These are phyloP conservation scores for Aspergillus brasiliensis DNA, from an alignment of 2,329 filamentous ascomycete genomes.

Conservation along the genomic window DNA sequence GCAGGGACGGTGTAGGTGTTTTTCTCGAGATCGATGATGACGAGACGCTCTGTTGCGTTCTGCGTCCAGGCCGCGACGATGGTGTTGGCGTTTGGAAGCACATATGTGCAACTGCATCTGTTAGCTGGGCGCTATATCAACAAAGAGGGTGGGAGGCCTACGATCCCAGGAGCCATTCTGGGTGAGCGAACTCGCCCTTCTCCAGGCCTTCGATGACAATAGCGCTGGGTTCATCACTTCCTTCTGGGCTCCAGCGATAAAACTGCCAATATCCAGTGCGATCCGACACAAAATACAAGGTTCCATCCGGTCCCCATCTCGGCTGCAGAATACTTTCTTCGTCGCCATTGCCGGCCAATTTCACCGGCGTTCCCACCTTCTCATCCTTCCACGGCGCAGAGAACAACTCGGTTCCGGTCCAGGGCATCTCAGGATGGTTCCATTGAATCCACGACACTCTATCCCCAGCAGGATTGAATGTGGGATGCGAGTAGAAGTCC, in stretches of 20 bases:
- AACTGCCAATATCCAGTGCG: conserved; percentile 52
- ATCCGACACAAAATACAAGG: conserved; percentile 54
- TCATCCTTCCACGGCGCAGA: conserved; percentile 47
- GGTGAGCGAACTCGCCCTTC: conserved; percentile 37
- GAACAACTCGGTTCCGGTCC: conserved; percentile 51
- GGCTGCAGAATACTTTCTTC: conserved; percentile 53
- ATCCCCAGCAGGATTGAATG: conserved; percentile 51
- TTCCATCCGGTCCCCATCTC: conserved; percentile 54
- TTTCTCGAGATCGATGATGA: conserved; percentile 20
- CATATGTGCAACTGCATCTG: conserved; percentile 22
- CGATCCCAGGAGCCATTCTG: conserved; percentile 34
- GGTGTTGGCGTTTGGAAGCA: conserved; percentile 21
- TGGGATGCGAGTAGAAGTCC: conserved; percentile 58
- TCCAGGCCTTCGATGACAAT: conserved; percentile 45
- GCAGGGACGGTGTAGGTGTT: conserved; percentile 18
- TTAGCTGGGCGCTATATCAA: background rate
- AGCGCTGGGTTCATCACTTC: conserved; percentile 25
- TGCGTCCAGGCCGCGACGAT: conserved; percentile 23
- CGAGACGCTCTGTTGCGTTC: conserved; percentile 22
- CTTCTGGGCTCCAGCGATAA: conserved; percentile 32
- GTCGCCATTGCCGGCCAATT: conserved; percentile 47
- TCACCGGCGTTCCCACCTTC: conserved; percentile 31
- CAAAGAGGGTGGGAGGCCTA: background rate
- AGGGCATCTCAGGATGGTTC: conserved; percentile 58
- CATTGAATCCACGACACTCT: conserved; percentile 58